These are phyloP conservation scores for Teratosphaeria viscida DNA, from an alignment of 2,329 filamentous ascomycete genomes.

Conservation along the genomic window DNA sequence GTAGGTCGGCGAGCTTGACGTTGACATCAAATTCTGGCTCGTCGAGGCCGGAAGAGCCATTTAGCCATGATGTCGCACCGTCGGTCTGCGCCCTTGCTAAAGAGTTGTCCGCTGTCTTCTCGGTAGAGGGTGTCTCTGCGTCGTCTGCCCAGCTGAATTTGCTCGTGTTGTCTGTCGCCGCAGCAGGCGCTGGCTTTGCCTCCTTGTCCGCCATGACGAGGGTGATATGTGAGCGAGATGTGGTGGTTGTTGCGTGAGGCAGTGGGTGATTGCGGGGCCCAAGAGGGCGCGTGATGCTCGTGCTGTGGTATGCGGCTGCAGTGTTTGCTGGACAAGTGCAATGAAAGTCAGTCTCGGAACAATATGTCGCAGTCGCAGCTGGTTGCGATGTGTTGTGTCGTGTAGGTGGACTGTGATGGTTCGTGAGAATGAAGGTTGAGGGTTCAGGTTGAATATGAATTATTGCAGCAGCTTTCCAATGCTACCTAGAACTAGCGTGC, in stretches of 20 bases:
- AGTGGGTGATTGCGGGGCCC: not conserved
- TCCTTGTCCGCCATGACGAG: constrained; percentile 10
- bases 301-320: not conserved
- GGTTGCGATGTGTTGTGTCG: not conserved
- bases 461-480: not conserved
- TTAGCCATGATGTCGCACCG: constrained; percentile 5
- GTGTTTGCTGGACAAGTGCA: not conserved
- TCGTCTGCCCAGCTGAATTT: constrained; percentile 28
- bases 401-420: not conserved
- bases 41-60: constrained; percentile 36
- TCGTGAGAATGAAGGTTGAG: not conserved
- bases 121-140: constrained; percentile 11
- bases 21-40: constrained; percentile 82
- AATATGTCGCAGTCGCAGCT: not conserved
- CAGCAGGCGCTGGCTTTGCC: constrained; percentile 5
- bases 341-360: not conserved
- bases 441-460: not conserved
- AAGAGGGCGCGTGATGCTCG: not conserved
- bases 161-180: not conserved
- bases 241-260: not conserved
- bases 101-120: constrained; percentile 14
- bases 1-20: constrained; percentile 82
- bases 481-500: not conserved
- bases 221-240: not conserved
- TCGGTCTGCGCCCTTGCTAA: constrained; percentile 2